Evolutionary conservation across 768 basidiomycete species (phyloP).

Genomic region (Auriscalpium orientale): DNA sequence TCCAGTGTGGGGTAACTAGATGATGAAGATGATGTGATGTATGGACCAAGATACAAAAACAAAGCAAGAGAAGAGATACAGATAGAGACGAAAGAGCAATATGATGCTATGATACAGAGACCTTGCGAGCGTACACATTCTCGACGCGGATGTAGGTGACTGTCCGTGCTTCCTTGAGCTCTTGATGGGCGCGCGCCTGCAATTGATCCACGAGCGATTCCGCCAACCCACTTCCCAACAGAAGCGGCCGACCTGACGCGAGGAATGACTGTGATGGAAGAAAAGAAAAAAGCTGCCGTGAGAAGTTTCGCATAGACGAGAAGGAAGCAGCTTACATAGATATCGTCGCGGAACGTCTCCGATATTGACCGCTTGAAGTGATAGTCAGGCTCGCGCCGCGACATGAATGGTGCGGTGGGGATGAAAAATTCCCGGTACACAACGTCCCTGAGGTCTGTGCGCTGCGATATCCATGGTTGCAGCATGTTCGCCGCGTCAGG

Average conservation of each 20-base stretch:
- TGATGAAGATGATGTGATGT: not conserved
- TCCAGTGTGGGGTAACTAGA: no score
- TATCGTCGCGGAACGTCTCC: constrained; percentile 47
- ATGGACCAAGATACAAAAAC: not conserved
- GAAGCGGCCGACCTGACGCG: constrained; percentile 55
- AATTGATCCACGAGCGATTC: constrained; percentile 46
- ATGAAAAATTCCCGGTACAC: constrained; percentile 56
- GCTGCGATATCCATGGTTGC: constrained; percentile 43
- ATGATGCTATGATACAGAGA: not conserved
- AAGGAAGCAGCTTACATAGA: constrained; percentile 33
- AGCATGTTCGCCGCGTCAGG: constrained; percentile 55
- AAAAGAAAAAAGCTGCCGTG: not conserved
- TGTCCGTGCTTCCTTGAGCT: constrained; percentile 39
- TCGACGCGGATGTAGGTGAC: constrained; percentile 50
- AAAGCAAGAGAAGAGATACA: not conserved
- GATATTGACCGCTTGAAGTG: constrained; percentile 1
- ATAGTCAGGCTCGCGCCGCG: constrained; percentile 23
- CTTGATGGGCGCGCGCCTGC: constrained; percentile 41
- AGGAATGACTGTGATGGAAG: constrained; percentile 46
- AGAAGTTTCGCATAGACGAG: not conserved
- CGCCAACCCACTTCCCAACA: constrained; percentile 55
- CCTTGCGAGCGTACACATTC: constrained; percentile 53
- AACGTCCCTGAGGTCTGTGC: constrained; percentile 52
- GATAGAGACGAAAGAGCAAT: not conserved
- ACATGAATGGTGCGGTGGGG: constrained; percentile 47